A percentile compares a stretch with the other conserved stretches of the same genome.
Evolutionary conservation across 352 stramenopile species (phyloP).

Genomic region (Globisporangium mamillatum): DNA sequence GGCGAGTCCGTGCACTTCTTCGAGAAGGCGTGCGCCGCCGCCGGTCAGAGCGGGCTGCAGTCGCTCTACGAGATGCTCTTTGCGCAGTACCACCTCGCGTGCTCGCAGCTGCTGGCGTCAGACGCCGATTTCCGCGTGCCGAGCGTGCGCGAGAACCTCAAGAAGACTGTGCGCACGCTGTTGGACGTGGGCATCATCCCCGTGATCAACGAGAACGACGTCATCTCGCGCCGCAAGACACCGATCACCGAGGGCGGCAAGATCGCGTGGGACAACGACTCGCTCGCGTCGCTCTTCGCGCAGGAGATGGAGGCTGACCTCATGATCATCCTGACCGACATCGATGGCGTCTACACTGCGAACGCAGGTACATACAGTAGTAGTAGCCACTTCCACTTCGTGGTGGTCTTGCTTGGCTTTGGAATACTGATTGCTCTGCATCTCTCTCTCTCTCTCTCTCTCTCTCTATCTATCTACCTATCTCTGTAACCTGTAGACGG

Average conservation of each 20-base stretch:
- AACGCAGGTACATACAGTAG: conserved; percentile 13
- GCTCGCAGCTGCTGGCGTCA: conserved; percentile 76
- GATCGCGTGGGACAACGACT: conserved; percentile 86
- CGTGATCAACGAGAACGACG: conserved; percentile 86
- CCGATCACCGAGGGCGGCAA: conserved; percentile 57
- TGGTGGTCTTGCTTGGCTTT: neutral
- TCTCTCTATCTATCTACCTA: neutral
- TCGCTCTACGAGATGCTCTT: conserved; percentile 88
- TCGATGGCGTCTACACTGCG: conserved; percentile 55
- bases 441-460: neutral
- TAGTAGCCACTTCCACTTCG: neutral
- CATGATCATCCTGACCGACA: conserved; percentile 77
- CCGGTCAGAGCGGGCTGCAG: conserved; percentile 76
- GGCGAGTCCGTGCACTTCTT: conserved; percentile 58
- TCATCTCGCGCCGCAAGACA: conserved; percentile 66
- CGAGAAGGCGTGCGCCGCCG: conserved; percentile 67
- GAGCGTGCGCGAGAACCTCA: conserved; percentile 59
- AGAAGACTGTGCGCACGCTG: conserved; percentile 57
- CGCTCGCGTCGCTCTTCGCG: conserved; percentile 72
- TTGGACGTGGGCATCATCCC: conserved; percentile 83
- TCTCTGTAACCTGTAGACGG: conserved; percentile 15
- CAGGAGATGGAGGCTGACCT: conserved; percentile 69
- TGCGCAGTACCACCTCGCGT: conserved; percentile 79
- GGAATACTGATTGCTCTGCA: neutral
- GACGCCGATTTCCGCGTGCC: conserved; percentile 76